phyloP scores from a whole-genome alignment of 495 filamentous ascomycete genomes.

The Lichina pygmaea region DNA sequence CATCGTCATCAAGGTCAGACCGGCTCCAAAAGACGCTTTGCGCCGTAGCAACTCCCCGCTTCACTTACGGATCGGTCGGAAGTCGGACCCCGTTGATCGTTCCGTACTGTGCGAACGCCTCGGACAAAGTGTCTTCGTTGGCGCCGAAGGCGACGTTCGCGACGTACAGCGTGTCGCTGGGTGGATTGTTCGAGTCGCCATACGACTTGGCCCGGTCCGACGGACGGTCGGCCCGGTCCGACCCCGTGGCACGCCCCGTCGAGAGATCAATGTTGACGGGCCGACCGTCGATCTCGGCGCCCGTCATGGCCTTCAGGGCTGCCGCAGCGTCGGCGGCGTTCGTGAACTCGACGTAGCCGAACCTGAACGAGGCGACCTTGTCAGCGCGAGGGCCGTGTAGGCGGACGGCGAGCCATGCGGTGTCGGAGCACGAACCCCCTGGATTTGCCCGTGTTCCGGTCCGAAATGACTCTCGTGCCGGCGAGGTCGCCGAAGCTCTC shows the following conservation, averaged over 20 bases:
- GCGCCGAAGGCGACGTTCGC: slow-evolving; percentile 79
- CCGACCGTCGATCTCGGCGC: slow-evolving; percentile 57
- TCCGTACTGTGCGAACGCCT: slow-evolving; percentile 47
- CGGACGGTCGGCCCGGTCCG: slow-evolving; percentile 20
- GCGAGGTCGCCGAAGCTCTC: slow-evolving; percentile 53
- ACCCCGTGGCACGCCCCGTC: slow-evolving; percentile 30
- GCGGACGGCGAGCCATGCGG: background rate
- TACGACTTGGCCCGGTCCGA: slow-evolving; percentile 44
- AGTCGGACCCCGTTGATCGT: slow-evolving; percentile 55
- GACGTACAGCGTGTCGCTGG: slow-evolving; percentile 72
- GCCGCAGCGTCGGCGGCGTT: slow-evolving; percentile 38
- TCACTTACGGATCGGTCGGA: slow-evolving; percentile 49
- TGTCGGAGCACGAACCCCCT: slow-evolving; percentile 34
- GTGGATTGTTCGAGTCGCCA: slow-evolving; percentile 52
- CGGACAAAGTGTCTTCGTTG: slow-evolving; percentile 44
- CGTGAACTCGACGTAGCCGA: slow-evolving; percentile 86
- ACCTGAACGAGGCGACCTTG: slow-evolving; percentile 17
- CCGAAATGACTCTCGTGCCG: slow-evolving; percentile 56
- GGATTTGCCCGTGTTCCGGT: slow-evolving; percentile 58
- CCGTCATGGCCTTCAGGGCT: slow-evolving; percentile 61
- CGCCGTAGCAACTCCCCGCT: no score
- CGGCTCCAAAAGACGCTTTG: background rate
- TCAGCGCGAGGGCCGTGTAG: slow-evolving; percentile 1
- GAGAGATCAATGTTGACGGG: slow-evolving; percentile 76
- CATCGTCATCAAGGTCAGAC: background rate